Evolutionary conservation across 352 stramenopile species (phyloP), one percentile per base, ranked within the genome.

Genomic region (Pythium pyrilobum): DNA sequence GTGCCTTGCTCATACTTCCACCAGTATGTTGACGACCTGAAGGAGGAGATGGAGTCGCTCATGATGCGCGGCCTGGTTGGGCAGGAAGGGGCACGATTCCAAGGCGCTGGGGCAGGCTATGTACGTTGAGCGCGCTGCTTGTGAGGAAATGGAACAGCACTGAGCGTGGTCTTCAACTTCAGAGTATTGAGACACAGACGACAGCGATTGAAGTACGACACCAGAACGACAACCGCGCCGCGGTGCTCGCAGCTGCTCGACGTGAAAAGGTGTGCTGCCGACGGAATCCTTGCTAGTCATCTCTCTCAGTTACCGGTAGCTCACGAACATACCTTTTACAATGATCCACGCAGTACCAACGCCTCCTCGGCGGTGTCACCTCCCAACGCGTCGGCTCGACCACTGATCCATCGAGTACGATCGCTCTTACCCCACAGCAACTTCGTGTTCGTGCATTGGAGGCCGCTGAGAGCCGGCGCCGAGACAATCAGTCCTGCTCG

Each of bases 21-120:
- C 13, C 34, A 77, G 71, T 74, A 76, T 12, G 50, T 88, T 36
- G 75, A 85, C 23, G 69, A 77, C 34, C 56, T 89, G 16, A 87
- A 83, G 40, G 51, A 59, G 0, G 76, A 87, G 62, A 77, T 82
- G 56, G 77, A 88, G 57, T 52, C 59, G 48, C 53, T 88, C 5
- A 80, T 88, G 64, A 32, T 82, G 56, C 66, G 63, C 39, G 71
- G 69, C 0, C 52, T 88, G 10, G 25, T 73, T 9, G 75, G 77
- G 8, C 41, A 61, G 23, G 72, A 77, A 56, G 75, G 64, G n/a
- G 67, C 58, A 7, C 68, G 52, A 5, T 88, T 86, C 45, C 50
- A 63, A 23, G 64, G 65, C 36, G 66, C 75, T 31, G 75, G 77
- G 29, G 37, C 43, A 20, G 77, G 77, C 15, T 60, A 75, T 18